Conservation (phyloP, 208 protist genomes). For the Leishmania turanica region DNA sequence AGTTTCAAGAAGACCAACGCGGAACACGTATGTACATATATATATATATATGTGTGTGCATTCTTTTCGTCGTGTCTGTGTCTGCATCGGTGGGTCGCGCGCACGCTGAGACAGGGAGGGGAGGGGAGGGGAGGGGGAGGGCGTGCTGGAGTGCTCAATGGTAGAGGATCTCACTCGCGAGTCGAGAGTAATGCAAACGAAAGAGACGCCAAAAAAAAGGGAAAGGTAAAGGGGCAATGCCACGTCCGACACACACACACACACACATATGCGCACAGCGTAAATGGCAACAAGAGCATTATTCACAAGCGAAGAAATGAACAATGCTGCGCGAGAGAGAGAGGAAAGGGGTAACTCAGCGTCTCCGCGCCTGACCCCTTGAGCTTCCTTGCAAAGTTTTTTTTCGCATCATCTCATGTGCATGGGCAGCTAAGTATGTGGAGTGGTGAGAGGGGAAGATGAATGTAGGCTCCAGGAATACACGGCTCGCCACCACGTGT, state of each 20-base stretch:
- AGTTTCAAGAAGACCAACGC: neutral
- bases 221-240: neutral
- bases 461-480: neutral
- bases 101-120: neutral
- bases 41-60: no score
- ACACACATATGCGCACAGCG: neutral
- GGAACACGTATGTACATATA: neutral
- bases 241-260: neutral
- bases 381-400: neutral
- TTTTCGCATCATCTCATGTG: neutral
- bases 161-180: neutral
- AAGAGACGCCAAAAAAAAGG: neutral
- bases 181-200: neutral
- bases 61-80: neutral
- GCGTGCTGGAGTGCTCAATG: neutral
- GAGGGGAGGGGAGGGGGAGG: neutral
- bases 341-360: neutral
- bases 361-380: neutral
- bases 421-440: neutral
- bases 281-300: neutral
- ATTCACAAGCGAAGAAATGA: neutral
- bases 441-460: neutral
- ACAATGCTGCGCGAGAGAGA: neutral
- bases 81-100: neutral
- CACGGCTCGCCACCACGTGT: neutral